These are phyloP conservation scores for Datisca glomerata DNA, from an alignment of 306 rosid genomes.

Conservation along the genomic window DNA sequence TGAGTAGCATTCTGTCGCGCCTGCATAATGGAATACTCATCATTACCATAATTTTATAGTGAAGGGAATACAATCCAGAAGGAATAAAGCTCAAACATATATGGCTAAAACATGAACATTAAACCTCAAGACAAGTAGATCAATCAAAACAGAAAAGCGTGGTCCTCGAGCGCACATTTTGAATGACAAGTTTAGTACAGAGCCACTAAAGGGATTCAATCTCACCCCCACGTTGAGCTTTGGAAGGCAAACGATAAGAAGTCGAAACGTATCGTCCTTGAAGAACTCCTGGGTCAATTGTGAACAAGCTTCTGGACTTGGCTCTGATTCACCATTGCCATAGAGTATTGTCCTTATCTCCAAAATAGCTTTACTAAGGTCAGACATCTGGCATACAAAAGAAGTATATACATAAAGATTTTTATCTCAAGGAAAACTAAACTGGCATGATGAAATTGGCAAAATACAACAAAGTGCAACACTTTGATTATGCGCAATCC, in stretches of 20 bases:
- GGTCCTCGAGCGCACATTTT: too few relatives aligned
- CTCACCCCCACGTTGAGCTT: slow-evolving; percentile 45
- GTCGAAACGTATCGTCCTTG: slow-evolving; percentile 38
- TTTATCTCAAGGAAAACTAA: too few relatives aligned
- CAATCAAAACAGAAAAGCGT: too few relatives aligned
- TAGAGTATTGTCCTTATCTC: slow-evolving; percentile 40
- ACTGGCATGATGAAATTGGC: too few relatives aligned
- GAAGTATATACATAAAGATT: too few relatives aligned
- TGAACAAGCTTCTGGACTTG: slow-evolving; percentile 45
- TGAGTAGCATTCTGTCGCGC: slow-evolving; percentile 45
- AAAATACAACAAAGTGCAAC: too few relatives aligned
- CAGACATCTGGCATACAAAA: slow-evolving; percentile 30
- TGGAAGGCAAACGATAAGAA: slow-evolving; percentile 31
- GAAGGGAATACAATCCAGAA: not conserved
- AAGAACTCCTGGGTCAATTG: slow-evolving; percentile 55
- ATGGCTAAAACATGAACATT: not conserved
- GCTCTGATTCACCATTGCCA: slow-evolving; percentile 49
- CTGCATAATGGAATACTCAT: slow-evolving; percentile 15
- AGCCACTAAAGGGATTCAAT: not conserved
- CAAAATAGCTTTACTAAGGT: slow-evolving; percentile 28
- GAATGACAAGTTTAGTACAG: not conserved
- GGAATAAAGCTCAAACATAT: too few relatives aligned
- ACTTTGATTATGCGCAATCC: too few relatives aligned
- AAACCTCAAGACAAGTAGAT: slow-evolving; percentile 1
- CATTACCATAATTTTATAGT: not conserved